These are phyloP conservation scores for Pseudonitzschia delicatissima DNA, from an alignment of 108 stramenopile genomes.

Conservation along the genomic window DNA sequence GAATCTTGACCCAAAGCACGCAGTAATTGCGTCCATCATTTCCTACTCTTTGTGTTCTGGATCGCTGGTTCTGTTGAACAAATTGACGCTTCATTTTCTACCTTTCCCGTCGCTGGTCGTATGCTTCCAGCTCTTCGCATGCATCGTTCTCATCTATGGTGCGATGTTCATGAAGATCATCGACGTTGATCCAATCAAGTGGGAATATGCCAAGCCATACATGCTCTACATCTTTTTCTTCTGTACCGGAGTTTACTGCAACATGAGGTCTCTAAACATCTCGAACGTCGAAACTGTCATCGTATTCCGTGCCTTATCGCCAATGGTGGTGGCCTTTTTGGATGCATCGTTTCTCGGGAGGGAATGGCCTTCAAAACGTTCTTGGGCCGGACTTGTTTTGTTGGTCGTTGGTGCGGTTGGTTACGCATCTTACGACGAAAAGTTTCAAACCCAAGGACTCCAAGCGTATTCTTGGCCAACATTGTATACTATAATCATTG, in stretches of 20 bases:
- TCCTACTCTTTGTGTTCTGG: conserved; percentile 81
- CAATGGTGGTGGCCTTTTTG: conserved; percentile 74
- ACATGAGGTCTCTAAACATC: conserved; percentile 73
- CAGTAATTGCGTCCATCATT: conserved; percentile 46
- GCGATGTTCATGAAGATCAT: conserved; percentile 44
- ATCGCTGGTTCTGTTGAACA: conserved; percentile 78
- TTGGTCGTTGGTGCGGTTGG: conserved; percentile 75
- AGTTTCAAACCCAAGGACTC: conserved; percentile 60
- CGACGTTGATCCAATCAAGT: conserved; percentile 61
- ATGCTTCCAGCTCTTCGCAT: conserved; percentile 62
- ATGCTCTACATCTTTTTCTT: conserved; percentile 76
- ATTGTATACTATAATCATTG: conserved; percentile 65
- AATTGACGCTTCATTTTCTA: conserved; percentile 68
- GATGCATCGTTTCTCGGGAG: conserved; percentile 84
- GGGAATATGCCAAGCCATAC: conserved; percentile 76
- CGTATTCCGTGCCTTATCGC: conserved; percentile 84
- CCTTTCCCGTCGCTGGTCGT: conserved; percentile 79
- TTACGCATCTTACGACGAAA: conserved; percentile 73
- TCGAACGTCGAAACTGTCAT: conserved; percentile 95
- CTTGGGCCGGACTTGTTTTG: conserved; percentile 53
- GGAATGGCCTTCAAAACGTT: conserved; percentile 73
- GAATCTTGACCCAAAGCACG: conserved; percentile 20
- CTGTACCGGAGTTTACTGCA: conserved; percentile 75
- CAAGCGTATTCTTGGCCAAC: conserved; percentile 76
- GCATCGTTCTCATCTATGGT: conserved; percentile 60